phyloP scores from a whole-genome alignment of 805 yeast genomes.

The Brettanomyces sp. region DNA sequence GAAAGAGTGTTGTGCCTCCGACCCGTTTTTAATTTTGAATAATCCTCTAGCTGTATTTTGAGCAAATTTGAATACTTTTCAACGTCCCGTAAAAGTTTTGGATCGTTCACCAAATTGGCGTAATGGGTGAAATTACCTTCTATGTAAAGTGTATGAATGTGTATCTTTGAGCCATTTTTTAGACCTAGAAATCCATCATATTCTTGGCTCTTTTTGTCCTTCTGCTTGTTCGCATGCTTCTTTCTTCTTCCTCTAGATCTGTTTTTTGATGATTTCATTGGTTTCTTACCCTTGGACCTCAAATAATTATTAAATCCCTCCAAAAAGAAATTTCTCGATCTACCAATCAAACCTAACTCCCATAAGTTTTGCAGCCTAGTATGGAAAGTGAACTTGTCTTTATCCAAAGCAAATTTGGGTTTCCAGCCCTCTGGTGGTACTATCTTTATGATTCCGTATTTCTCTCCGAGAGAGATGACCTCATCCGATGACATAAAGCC shows the following conservation, averaged over 20 bases:
- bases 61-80: neutral
- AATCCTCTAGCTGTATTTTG: neutral
- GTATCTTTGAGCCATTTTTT: constrained; percentile 13
- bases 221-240: neutral
- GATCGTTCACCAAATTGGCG: constrained; percentile 5
- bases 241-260: constrained; percentile 1
- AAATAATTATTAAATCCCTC: constrained; percentile 52
- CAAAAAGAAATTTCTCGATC: constrained; percentile 54
- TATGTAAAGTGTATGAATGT: constrained; percentile 24
- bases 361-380: constrained; percentile 61
- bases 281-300: constrained; percentile 30
- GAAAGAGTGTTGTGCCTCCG: no score
- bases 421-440: constrained; percentile 45
- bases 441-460: constrained; percentile 43
- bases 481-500: constrained; percentile 34
- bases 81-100: constrained; percentile 3
- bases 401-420: constrained; percentile 48
- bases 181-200: constrained; percentile 10
- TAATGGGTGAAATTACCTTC: constrained; percentile 6
- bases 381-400: constrained; percentile 46
- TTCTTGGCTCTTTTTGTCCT: constrained; percentile 4
- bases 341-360: constrained; percentile 52
- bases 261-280: neutral
- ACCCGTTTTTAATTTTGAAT: neutral
- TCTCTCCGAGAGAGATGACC: constrained; percentile 31